These are phyloP conservation scores for Dichomitus squalens DNA, from an alignment of 1,284 basidiomycete species.

Conservation along the genomic window DNA sequence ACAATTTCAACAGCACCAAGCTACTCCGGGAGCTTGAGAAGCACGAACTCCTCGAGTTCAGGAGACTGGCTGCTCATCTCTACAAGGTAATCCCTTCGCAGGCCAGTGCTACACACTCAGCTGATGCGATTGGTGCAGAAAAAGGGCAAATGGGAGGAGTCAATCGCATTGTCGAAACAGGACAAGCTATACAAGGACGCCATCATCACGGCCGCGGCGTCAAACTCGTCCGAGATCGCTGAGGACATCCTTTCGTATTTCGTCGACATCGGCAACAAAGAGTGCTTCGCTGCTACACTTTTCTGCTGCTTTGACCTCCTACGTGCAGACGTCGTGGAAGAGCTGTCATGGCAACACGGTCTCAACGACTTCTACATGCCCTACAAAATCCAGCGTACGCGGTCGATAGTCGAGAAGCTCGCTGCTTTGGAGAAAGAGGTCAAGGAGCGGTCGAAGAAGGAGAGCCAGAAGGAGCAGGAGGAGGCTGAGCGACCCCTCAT, in stretches of 20 bases:
- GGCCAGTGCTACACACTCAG: background rate
- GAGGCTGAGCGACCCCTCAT: slow-evolving; percentile 84
- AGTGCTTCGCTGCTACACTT: slow-evolving; percentile 92
- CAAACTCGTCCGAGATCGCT: slow-evolving; percentile 79
- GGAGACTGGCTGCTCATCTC: slow-evolving; percentile 90
- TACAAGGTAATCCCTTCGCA: slow-evolving; percentile 75
- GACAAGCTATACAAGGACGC: slow-evolving; percentile 98
- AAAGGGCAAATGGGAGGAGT: slow-evolving; percentile 94
- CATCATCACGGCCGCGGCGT: slow-evolving; percentile 91
- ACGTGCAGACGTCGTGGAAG: slow-evolving; percentile 90
- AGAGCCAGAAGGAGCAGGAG: slow-evolving; percentile 84
- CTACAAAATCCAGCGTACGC: slow-evolving; percentile 87
- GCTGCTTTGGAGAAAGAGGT: slow-evolving; percentile 82
- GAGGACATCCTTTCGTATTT: slow-evolving; percentile 95
- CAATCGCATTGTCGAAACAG: slow-evolving; percentile 90
- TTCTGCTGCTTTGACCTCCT: slow-evolving; percentile 94
- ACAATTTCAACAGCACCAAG: slow-evolving; percentile 94
- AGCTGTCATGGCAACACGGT: slow-evolving; percentile 94
- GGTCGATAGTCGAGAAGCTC: slow-evolving; percentile 73
- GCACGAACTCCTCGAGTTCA: slow-evolving; percentile 95
- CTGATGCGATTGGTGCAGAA: slow-evolving; percentile 53
- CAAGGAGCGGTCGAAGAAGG: slow-evolving; percentile 79
- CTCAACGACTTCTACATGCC: slow-evolving; percentile 97
- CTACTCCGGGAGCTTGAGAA: slow-evolving; percentile 88
- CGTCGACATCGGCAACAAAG: slow-evolving; percentile 97